A percentile compares a stretch with the other conserved stretches of the same genome.
These are phyloP conservation scores for Pseudoperonospora humuli DNA, from an alignment of 352 stramenopile genomes.

Conservation along the genomic window DNA sequence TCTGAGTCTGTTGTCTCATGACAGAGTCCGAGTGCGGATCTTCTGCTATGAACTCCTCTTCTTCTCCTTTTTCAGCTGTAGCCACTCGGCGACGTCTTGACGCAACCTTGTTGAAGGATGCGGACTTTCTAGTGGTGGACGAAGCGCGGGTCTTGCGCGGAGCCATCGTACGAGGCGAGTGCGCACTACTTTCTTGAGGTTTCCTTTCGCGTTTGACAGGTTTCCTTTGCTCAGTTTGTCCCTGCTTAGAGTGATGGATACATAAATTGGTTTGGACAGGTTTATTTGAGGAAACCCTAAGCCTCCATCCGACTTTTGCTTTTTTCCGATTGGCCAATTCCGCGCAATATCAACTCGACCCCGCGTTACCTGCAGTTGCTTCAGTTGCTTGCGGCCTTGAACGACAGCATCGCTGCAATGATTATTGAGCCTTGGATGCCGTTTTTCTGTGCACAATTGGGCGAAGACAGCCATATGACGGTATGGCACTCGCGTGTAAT, in stretches of 20 bases:
- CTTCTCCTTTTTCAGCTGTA: background rate
- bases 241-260: background rate
- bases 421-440: no score
- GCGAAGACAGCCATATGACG: no score
- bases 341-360: no score
- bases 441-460: no score
- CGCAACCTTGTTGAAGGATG: background rate
- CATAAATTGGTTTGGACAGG: background rate
- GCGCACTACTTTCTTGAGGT: background rate
- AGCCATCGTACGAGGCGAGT: constrained; percentile 5
- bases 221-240: background rate
- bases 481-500: no score
- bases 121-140: background rate
- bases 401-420: no score
- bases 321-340: no score
- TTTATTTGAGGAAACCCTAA: no score
- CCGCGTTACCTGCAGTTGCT: no score
- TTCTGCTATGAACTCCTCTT: constrained; percentile 16
- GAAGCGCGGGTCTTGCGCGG: constrained; percentile 13
- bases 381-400: no score
- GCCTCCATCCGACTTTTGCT: no score
- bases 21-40: constrained; percentile 13
- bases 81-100: background rate
- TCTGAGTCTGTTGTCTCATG: constrained; percentile 1
- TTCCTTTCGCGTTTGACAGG: background rate